Base-by-base conservation (phyloP, 768 basidiomycete genomes). In the Neoboletus magnificus region DNA sequence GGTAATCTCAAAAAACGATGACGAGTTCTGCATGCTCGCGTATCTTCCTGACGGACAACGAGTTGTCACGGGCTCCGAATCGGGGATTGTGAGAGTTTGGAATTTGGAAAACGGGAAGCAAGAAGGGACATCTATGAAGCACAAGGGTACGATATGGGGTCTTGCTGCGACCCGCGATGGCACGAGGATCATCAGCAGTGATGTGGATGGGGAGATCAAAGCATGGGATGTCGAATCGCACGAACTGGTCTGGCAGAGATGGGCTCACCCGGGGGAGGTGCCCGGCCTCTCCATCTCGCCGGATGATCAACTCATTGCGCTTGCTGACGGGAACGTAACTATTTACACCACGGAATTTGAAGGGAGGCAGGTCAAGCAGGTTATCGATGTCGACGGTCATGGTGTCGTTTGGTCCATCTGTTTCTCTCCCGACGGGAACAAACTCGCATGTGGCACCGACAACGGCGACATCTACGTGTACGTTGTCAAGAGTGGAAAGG, bases 141-240 rank as follows among this genome's bases (percentile, higher is more conserved):
- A 52, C 27, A 2, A 3, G 48, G 1, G 2, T 2, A 2, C 1
- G 2, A 8, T 37, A 16, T 0, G 0, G 1, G n/a, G 20, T 13
- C 33, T 42, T 8, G 20, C 25, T 15, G 35, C 42, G 8, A 41
- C 48, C 12, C 36, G 5, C 13, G 36, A 41, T 13, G 8, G n/a
- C 7, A 42, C 35, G 1, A 49, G 29, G 13, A 41, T 49, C 2
- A 25, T 42, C 1, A 15, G 48, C 48, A 10, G 25, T 35, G 47
- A n/a, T n/a, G 3, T 7, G 0, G 23, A 33, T 1, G 36, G 42
- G 10, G 3, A 1, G 1, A 32, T 55, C 35, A 63, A 12, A 13
- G 30, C 54, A 1, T 56, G 57, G 61, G 40, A 56, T 15, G 40
- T 33, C 16, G 40, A 29, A 23, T 40, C 61, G 3, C 27, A n/a